phyloP scores from a whole-genome alignment of 2,329 filamentous ascomycete species.

The Graphilbum fragrans region DNA sequence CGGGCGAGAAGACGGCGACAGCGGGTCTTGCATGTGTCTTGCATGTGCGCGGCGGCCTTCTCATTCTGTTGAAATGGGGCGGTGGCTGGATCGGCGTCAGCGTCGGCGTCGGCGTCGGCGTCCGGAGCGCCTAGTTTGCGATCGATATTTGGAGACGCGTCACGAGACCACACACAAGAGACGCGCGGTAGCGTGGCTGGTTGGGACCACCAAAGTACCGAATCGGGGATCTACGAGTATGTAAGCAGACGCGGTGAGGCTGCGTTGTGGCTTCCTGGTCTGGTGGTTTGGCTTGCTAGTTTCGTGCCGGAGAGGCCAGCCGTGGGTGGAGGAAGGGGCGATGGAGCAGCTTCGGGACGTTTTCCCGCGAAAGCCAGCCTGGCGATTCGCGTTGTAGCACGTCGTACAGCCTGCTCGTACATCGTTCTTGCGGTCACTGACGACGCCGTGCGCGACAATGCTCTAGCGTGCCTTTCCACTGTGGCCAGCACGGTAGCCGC shows the following conservation, averaged over 20 bases:
- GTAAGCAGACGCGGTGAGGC: too few relatives aligned
- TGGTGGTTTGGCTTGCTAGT: too few relatives aligned
- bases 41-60: background rate
- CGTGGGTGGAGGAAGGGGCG: background rate
- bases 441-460: background rate
- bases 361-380: background rate
- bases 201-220: too few relatives aligned
- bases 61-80: slow-evolving; percentile 1
- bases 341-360: background rate
- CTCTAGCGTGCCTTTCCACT: background rate
- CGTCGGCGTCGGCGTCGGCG: too few relatives aligned
- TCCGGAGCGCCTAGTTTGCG: background rate
- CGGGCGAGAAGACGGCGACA: slow-evolving; percentile 3
- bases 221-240: too few relatives aligned
- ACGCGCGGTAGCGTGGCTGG: too few relatives aligned
- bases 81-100: background rate
- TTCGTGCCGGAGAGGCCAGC: too few relatives aligned
- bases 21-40: background rate
- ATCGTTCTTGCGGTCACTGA: background rate
- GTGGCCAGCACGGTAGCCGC: background rate
- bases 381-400: background rate
- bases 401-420: background rate
- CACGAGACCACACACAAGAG: too few relatives aligned
- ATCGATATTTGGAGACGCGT: too few relatives aligned
- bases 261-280: too few relatives aligned